Base-by-base conservation (phyloP, 768 basidiomycete genomes). In the Leccinellum luteum region DNA sequence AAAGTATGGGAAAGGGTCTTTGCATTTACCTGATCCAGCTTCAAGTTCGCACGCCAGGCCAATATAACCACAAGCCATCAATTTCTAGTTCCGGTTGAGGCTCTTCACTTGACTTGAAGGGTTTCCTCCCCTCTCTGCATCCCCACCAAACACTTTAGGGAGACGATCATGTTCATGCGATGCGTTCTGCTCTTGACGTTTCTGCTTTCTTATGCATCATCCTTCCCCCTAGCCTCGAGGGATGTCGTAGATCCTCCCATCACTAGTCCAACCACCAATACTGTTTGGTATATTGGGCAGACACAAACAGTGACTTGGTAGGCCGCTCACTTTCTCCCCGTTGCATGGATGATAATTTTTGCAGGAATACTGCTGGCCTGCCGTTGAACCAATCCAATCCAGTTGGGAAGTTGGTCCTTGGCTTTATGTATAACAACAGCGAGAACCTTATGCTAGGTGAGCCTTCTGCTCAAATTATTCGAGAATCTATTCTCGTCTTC, bases 191-290 rank as follows among this genome's bases (percentile, higher is more conserved):
- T 62, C 54, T 54, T 72, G 38, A 31, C 62, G 55, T 63, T 55
- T 34, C 41, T 66, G 45, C 56, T 65, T n/a, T 56, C 41, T 12
- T 52, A 61, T 21, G 66, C 66, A 13, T 53, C 63, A 14, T 72
- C 77, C 23, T 57, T 71, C 15, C 78, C 78, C 43, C 49, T 79
- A 10, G 59, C 32, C 1, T 15, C 28, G 54, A 75, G 82, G 57
- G 80, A 82, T 57, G 81, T 82, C 34, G 79, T 76, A 25, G 71
- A 66, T 38, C 83, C 83, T 1, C 81, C 78, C 5, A 73, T 83
- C 60, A 76, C 74, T 43, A 76, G 69, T 57, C 82, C 83, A 15
- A 70, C 66, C 10, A 66, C 71, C 1, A 62, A 62, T 12, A 74
- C 78, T 5, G 69, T 79, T 28, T 83, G 81, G 83, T 64, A 66